phyloP scores from a whole-genome alignment of 495 filamentous ascomycete genomes.

The Umbilicaria muhlenbergii region DNA sequence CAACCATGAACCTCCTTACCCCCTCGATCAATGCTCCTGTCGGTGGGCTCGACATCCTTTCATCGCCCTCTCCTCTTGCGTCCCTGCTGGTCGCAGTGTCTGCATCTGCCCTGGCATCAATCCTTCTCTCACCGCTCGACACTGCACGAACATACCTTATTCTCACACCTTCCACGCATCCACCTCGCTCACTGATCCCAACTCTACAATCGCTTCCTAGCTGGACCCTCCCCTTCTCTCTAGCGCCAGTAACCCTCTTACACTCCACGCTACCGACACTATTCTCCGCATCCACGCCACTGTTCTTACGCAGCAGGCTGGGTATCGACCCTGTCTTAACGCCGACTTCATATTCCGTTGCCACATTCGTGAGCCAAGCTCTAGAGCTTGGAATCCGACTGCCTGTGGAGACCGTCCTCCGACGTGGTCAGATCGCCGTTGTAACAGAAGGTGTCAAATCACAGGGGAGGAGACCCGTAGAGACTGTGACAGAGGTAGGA shows the following conservation, averaged over 20 bases:
- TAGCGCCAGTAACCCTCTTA: constrained; percentile 72
- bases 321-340: constrained; percentile 69
- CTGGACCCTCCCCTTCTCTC: constrained; percentile 49
- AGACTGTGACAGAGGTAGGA: constrained; percentile 59
- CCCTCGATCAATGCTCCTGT: constrained; percentile 11
- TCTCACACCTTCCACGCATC: constrained; percentile 58
- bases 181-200: constrained; percentile 56
- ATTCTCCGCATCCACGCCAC: constrained; percentile 61
- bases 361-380: constrained; percentile 58
- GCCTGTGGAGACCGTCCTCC: constrained; percentile 80
- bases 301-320: constrained; percentile 64
- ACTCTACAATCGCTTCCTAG: constrained; percentile 63
- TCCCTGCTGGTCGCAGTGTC: constrained; percentile 68
- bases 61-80: constrained; percentile 55
- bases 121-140: constrained; percentile 75
- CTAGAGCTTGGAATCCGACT: constrained; percentile 73
- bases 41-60: constrained; percentile 43
- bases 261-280: constrained; percentile 70
- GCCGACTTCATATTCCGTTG: constrained; percentile 60
- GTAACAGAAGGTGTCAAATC: constrained; percentile 13
- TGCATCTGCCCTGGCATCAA: constrained; percentile 61
- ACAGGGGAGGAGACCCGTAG: constrained; percentile 25
- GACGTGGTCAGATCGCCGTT: constrained; percentile 68
- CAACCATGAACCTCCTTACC: constrained; percentile 1
- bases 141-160: constrained; percentile 78